phyloP scores from a whole-genome alignment of 192 early-diverging fungal genomes.

The Coemansia sp. region DNA sequence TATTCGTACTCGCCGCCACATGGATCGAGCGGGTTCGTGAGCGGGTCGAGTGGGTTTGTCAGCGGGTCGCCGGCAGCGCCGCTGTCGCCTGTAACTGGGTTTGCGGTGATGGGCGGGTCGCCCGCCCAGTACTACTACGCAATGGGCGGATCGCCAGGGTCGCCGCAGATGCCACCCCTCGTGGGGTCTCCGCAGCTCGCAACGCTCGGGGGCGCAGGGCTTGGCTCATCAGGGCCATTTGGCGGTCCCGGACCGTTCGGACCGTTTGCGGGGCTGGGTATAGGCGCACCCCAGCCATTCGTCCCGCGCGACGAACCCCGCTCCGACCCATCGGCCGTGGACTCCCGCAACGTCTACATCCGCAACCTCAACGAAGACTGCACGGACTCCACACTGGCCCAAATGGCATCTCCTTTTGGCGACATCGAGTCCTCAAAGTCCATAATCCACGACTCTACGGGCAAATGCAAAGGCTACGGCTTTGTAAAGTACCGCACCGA shows the following conservation, averaged over 20 bases:
- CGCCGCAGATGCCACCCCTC: constrained; percentile 16
- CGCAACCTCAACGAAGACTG: constrained; percentile 65
- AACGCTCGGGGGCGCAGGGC: constrained; percentile 3
- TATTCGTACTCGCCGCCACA: constrained; percentile 2
- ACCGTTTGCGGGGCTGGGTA: too few species aligned
- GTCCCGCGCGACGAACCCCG: background rate
- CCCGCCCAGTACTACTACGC: constrained; percentile 31
- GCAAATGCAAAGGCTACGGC: constrained; percentile 85
- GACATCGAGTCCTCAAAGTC: constrained; percentile 76
- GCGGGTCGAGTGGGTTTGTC: constrained; percentile 9
- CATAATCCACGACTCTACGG: constrained; percentile 75
- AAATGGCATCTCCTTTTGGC: constrained; percentile 67
- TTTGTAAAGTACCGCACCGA: constrained; percentile 81
- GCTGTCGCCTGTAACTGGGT: constrained; percentile 19
- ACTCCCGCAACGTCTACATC: constrained; percentile 73
- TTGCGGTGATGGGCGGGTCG: constrained; percentile 11
- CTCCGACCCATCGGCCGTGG: constrained; percentile 8
- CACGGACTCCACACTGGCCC: constrained; percentile 65
- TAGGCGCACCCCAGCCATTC: too few species aligned
- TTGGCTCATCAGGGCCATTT: background rate
- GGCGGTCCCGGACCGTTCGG: background rate
- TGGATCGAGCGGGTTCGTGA: constrained; percentile 2
- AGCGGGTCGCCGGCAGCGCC: constrained; percentile 13
- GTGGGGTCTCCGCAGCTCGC: constrained; percentile 24
- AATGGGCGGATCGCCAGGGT: constrained; percentile 2